A percentile compares a stretch with the other conserved stretches of the same genome.
phyloP scores from a whole-genome alignment of 352 stramenopile species.

The Globisporangium solare region DNA sequence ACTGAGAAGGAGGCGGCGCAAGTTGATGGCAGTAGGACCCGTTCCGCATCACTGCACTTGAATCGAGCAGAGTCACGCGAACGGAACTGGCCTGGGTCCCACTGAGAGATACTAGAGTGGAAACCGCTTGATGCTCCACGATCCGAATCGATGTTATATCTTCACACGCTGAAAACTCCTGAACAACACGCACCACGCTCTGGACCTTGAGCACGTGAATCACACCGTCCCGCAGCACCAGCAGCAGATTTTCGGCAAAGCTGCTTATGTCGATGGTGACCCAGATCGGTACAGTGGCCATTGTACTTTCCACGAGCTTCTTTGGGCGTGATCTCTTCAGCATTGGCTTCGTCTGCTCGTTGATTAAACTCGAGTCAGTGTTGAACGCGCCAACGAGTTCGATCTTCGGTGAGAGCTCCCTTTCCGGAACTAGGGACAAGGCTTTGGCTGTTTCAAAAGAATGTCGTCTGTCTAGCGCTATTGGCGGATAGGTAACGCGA shows the following conservation, averaged over 20 bases:
- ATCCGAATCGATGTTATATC: slow-evolving; percentile 17
- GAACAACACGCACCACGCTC: slow-evolving; percentile 28
- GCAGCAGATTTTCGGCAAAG: slow-evolving; percentile 44
- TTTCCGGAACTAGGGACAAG: background rate
- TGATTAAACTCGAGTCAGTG: background rate
- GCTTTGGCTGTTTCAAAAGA: background rate
- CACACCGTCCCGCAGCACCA: slow-evolving; percentile 43
- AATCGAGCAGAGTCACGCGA: slow-evolving; percentile 2
- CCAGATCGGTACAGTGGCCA: slow-evolving; percentile 24
- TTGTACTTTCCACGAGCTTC: slow-evolving; percentile 15
- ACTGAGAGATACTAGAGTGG: slow-evolving; percentile 10
- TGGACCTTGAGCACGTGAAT: slow-evolving; percentile 74
- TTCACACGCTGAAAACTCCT: slow-evolving; percentile 14
- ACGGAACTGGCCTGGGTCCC: slow-evolving; percentile 2
- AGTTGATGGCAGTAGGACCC: background rate
- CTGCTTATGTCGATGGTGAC: slow-evolving; percentile 47
- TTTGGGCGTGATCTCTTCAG: slow-evolving; percentile 2
- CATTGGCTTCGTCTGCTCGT: slow-evolving; percentile 7
- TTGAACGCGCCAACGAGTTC: slow-evolving; percentile 27
- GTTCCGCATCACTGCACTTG: background rate
- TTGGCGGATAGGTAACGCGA: slow-evolving; percentile 1
- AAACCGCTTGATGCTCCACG: slow-evolving; percentile 11
- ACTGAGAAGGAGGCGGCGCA: background rate
- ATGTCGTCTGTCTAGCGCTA: too few relatives aligned
- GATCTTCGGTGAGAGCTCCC: slow-evolving; percentile 16